Evolutionary conservation across 2,329 filamentous ascomycete species (phyloP), one percentile per base, ranked within the genome.

Genomic region (Fusarium sp.): DNA sequence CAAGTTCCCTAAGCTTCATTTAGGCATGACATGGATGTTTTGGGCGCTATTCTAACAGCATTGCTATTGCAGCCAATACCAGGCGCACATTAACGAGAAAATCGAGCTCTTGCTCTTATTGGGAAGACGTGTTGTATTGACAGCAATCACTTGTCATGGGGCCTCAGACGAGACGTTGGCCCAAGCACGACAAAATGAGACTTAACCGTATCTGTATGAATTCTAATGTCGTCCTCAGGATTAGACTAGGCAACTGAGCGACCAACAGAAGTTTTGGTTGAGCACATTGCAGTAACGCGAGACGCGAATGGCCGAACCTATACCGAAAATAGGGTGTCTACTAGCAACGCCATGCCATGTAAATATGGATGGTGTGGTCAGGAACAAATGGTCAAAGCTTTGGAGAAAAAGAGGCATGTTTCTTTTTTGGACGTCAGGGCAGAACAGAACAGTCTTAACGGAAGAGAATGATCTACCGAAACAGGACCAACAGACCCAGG

Each of bases 301-400:
- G 45, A 62, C 63, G 63, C 63, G 63, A 66, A 66, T 67, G 63
- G 43, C 63, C 63, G 63, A 66, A 63, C 40, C 55, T 64, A 60
- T 45, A 45, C 53, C 32, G 51, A 63, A 64, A 60, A 46, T 63
- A 58, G 60, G 57, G 47, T 54, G 32, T 45, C 40, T 55, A 54
- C 65, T 45, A 60, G 60, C 59, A 56, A 64, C 44, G 24, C 56
- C 32, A 45, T 44, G 27, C 46, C 45, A 59, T 53, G 45, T 46
- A 27, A 68, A 52, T 32, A 52, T 53, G 50, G 32, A 38, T 38
- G 34, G 34, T 38, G 40, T 44, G 58, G 51, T 29, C 43, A 63
- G 49, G 70, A 75, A 70, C 63, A 72, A 68, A 60, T 70, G 65
- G 72, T 30, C 70, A 63, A 51, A 71, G 72, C 72, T 73, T 63